Evolutionary conservation across 129 eudicot genomes (phyloP).

Genomic region (Escallonia herrerae): DNA sequence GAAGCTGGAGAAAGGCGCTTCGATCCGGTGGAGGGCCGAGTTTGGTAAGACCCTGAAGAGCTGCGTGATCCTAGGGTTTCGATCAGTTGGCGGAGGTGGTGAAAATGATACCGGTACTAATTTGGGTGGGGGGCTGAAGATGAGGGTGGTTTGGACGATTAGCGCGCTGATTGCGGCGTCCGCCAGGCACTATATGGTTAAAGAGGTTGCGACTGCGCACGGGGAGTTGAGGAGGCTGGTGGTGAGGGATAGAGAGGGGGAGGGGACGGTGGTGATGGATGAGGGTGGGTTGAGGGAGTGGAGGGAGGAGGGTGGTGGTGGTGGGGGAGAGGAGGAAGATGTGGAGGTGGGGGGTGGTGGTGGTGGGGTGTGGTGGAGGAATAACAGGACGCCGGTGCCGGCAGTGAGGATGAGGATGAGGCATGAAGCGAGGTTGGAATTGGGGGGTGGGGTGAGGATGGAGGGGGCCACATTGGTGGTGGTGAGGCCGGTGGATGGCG

Average conservation of each 20-base stretch:
- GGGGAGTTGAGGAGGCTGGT: constrained; percentile 7
- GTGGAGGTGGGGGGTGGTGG: constrained; percentile 17
- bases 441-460: constrained; percentile 40
- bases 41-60: constrained; percentile 40
- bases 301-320: constrained; percentile 14
- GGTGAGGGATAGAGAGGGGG: constrained; percentile 39
- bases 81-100: constrained; percentile 5
- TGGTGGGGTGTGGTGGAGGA: constrained; percentile 53
- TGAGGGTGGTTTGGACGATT: constrained; percentile 63
- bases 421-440: constrained; percentile 41
- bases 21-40: constrained; percentile 41
- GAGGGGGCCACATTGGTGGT: constrained; percentile 64
- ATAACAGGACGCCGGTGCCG: constrained; percentile 51
- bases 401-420: constrained; percentile 67
- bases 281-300: constrained; percentile 33
- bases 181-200: constrained; percentile 52
- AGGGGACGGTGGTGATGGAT: constrained; percentile 40
- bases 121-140: constrained; percentile 44
- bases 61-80: constrained; percentile 46
- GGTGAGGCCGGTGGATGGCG: constrained; percentile 32
- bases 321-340: constrained; percentile 16
- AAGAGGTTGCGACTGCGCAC: constrained; percentile 37
- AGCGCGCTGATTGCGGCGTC: constrained; percentile 55
- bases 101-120: constrained; percentile 20
- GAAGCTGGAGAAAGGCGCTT: constrained; percentile 43